Base-by-base conservation (phyloP, 148 eudicot genomes). In the Rhododendron griersonianum region DNA sequence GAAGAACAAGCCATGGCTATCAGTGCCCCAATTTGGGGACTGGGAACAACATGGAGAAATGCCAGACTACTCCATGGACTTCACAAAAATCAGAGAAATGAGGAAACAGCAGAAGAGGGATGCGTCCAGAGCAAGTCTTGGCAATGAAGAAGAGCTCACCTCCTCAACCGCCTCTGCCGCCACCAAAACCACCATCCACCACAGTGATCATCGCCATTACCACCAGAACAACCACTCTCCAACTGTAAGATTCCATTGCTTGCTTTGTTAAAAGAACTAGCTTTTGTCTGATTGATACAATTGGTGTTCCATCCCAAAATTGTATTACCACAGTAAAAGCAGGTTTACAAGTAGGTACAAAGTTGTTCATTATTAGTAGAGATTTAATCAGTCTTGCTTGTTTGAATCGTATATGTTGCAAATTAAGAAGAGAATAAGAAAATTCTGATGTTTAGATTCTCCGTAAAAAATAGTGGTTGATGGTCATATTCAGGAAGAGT, bases 91-190 rank as follows among this genome's bases (percentile, higher is more conserved):
- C 50, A 92, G 99, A 88, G 99, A 95, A 87, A 94, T 87, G 91
- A 94, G 99, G 93, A 96, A 96, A 84, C 99, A 92, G 77, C 95
- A 96, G 91, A 96, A 95, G 91, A 91, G 99, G 91, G 99, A 96
- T 71, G 89, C 92, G 39, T 95, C 99, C 51, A 90, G 99, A 84
- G 97, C 96, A 16, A 96, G 99, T 90, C 89, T 96, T 47, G 99
- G 99, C 85, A 94, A 92, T 47, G 99, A 96, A 86, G 96, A 94
- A 80, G 99, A 96, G 81, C 91, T 96, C 86, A 92, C 91, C 59
- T 89, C 96, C 80, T 37, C 79, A 37, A 75, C 79, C 79, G 8
- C 96, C 39, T 89, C 92, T 81, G 87, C 90, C 5, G 74, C 92
- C 78, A 90, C 90, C 8, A 84, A 90, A 51, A 93, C 88, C 81